Base-by-base conservation (phyloP, 2,329 filamentous ascomycete species). In the Neonectria ditissima region DNA sequence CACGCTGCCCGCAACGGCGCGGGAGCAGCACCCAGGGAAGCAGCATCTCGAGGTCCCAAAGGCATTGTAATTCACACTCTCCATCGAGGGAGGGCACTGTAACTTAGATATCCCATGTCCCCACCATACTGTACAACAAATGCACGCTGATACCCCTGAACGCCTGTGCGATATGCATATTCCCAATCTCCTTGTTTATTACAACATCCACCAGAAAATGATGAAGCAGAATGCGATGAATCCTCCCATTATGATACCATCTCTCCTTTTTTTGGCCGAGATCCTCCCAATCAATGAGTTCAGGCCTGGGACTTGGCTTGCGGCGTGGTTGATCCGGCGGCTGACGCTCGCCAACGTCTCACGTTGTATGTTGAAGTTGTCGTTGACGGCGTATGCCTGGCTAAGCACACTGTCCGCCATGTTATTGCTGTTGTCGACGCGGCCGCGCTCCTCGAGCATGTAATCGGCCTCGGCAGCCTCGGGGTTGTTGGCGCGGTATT, bases 371-470 rank as follows among this genome's bases (percentile, higher is more conserved):
- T 87, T 85, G 77, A 99, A 98, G 78, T 86, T 94, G 81, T 98
- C 94, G 77, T 97, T 97, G 56, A 98, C 93, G 11, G 95, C 94
- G 80, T 99, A 99, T 8, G 96, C 96, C 82, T 98, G 96, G 76
- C 91, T 94, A 63, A 99, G 84, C 34, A 99, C 94, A 66, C 88
- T 92, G 78, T 99, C 96, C 51, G 93, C 91, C 84, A 97, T 90
- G 71, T 89, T 91, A 80, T 98, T 92, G 74, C 92, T 97, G 77
- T 93, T 91, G 76, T 99, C 96, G 75, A 99, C 89, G 68, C 92
- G 88, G 66, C 85, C 83, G 55, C 96, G 87, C 85, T 99, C 96
- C 73, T 92, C 91, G 28, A 99, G 86, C 94, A 99, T 97, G 83
- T 98, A 99, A 65, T 99, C 95, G 50, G 93, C 93, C 81, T 98